Base-by-base conservation (phyloP, 1,284 basidiomycete species). In the Calocybe gambosa region DNA sequence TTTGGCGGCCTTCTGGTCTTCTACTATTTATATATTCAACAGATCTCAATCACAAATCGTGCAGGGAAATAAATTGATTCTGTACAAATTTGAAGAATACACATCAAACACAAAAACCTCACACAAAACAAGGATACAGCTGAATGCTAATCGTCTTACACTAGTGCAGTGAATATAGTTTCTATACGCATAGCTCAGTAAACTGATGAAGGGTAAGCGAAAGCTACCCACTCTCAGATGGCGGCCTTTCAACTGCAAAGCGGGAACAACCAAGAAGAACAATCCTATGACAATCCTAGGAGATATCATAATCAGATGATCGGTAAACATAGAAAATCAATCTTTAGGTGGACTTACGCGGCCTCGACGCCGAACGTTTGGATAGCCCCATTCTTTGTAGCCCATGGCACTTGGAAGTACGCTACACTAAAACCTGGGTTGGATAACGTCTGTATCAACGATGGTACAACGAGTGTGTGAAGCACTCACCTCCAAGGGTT, bases 401-500 rank as follows among this genome's bases (percentile, higher is more conserved):
- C 75, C 80, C 78, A 82, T 13, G 73, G 70, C 2, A 80, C 71
- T 57, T 83, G 80, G 63, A 77, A 83, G 58, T 75, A 83, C 0
- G 80, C 77, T 2, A 85, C 78, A 35, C 71, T 73, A 58, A 83
- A 82, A 0, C 78, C 68, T 67, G 38, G 5, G 36, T 16, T 10
- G 4, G 4, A 23, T 23, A 23, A 20, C n/a, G n/a, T n/a, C n/a
- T 3, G 16, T n/a, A 38, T 31, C n/a, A 35, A 35, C 12, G 15
- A 36, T 4, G 31, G 8, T 13, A 46, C 25, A 9, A 12, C 10
- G 8, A 39, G 15, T 15, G 35, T 16, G 16, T n/a, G 6, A n/a
- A 21, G 19, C 2, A 40, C 52, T 15, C 43, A 66, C 67, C 80
- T 34, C 78, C 78, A 12, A 84, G 63, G 3, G 71, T 75, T 43